Conservation (phyloP, 139 green algal genomes). For the Chlamydomonas asymmetrica region DNA sequence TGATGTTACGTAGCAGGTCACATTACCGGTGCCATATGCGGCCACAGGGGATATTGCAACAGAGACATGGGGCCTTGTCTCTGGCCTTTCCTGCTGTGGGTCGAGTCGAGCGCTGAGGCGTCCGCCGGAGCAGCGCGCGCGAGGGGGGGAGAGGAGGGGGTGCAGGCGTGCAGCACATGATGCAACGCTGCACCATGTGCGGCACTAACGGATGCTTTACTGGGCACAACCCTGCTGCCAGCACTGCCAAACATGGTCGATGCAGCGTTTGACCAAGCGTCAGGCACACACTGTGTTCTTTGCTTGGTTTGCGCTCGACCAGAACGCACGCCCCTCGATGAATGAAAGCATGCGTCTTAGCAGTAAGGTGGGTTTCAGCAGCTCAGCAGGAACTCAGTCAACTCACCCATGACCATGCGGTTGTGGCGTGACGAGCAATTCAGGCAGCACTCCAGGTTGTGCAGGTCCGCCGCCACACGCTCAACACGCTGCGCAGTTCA, state of each 20-base stretch:
- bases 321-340: background rate
- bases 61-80: too few species aligned
- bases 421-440: conserved; percentile 82
- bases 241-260: too few species aligned
- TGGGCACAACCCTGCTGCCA: too few species aligned
- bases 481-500: conserved; percentile 53
- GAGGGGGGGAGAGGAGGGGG: background rate
- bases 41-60: too few species aligned
- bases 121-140: too few species aligned
- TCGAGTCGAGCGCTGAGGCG: too few species aligned
- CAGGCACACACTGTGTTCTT: too few species aligned
- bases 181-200: background rate
- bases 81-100: too few species aligned
- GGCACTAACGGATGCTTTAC: too few species aligned
- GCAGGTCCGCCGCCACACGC: conserved; percentile 64
- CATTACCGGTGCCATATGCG: too few species aligned
- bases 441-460: conserved; percentile 85
- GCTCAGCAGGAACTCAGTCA: conserved; percentile 33
- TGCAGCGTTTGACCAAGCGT: too few species aligned
- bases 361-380: background rate
- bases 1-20: too few species aligned
- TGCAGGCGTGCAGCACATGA: background rate
- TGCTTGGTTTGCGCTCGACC: background rate
- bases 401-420: conserved; percentile 43
- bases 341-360: background rate